Base-by-base conservation (phyloP, 208 protist genomes). In the Trypanosoma vivax region DNA sequence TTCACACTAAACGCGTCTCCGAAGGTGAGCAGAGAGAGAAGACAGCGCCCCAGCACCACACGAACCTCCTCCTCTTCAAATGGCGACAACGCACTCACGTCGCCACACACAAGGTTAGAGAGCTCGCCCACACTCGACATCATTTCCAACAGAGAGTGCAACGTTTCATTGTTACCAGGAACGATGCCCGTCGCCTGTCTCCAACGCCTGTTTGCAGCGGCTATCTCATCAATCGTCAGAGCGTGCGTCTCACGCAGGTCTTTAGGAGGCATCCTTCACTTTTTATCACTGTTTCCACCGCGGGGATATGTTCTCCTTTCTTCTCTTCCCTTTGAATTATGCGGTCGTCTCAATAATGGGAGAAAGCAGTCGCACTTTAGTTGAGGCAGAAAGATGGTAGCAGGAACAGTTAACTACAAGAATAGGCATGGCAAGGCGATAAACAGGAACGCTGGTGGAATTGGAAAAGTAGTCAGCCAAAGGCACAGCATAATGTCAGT, bases 41-140 rank as follows among this genome's bases (percentile, higher is more conserved):
- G 70, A 24, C 87, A 50, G 27, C 73, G 72, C 0, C 83, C 83
- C 19, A 91, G 50, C 5, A 91, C 43, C 1, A 48, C 14, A 14
- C 60, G 62, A 23, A 86, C 68, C 62, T 91, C 83, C 6, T 75
- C 61, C 6, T 68, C 64, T 42, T 91, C 83, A 60, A 91, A 91
- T 16, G 72, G 68, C 14, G 83, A 84, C 0, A 91, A 55, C 4
- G 70, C 52, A 13, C 64, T 46, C n/a, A 72, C 58, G 47, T 57
- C 60, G 38, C 71, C 50, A 42, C 60, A 78, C 25, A 72, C 73
- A 27, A 91, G 40, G 9, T 70, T 64, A 29, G 79, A 77, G 2
- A 91, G 46, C 39, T 91, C 79, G 1, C 83, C 83, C 48, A 88
- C 56, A n/a, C 68, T 70, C 0, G 76, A 74, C 71, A 91, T 83